Base-by-base conservation (phyloP, 768 basidiomycete species). In the Russula griseocarnosa region DNA sequence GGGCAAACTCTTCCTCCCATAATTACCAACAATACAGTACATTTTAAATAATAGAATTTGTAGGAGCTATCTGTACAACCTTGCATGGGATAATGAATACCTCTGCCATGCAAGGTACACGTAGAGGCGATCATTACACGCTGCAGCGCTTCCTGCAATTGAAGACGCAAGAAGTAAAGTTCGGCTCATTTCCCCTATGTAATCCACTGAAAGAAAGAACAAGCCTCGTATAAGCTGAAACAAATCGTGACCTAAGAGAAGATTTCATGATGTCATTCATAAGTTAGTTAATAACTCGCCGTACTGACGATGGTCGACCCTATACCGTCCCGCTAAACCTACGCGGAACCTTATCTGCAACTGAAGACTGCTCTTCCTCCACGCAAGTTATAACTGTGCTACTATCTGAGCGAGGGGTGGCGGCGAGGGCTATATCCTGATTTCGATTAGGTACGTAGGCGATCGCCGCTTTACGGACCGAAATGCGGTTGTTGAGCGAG, bases 401-500 rank as follows among this genome's bases (percentile, higher is more conserved):
- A 20, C 3, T n/a, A 8, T 30, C 20, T 20, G 28, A 22, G 36
- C 26, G 10, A 28, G 26, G n/a, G 42, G 11, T 8, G 18, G 8
- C 3, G 6, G 10, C 13, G n/a, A 42, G 6, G 30, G 49, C 9
- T 9, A 11, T 3, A 10, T 1, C 36, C 26, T 14, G 13, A 11
- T 26, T n/a, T 42, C 38, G 5, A 28, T 50, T 28, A 30, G 1
- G 4, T 14, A 11, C n/a, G 10, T 8, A 6, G 26, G 20, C 4
- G 26, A 6, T 30, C 24, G 50, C 50, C 11, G 14, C 20, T 20
- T 54, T 36, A 34, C 60, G 60, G 22, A 44, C 36, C 7, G 52
- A 49, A 8, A 62, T 62, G 54, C 61, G 61, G 30, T 62, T 62
- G 26, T 62, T 62, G 26, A 62, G 47, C 18, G 46, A 62, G 28